Evolutionary conservation across 192 early-diverging fungal genomes (phyloP).

Genomic region (Rhizoclosmatium sp.): DNA sequence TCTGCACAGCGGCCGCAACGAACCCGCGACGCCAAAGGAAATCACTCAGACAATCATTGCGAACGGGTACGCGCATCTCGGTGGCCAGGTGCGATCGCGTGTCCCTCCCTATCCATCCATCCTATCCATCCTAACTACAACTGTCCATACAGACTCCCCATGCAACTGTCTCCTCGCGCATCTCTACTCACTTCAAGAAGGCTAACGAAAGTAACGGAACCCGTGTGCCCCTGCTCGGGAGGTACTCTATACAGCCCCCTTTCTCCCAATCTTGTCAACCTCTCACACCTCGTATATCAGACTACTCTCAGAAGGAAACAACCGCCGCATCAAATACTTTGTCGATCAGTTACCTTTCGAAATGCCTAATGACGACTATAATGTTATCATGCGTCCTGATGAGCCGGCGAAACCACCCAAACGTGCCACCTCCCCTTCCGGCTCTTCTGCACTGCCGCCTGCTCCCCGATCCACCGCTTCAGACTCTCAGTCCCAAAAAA

Average conservation of each 20-base stretch:
- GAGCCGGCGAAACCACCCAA: conserved; percentile 20
- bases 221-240: conserved; percentile 18
- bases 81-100: not conserved
- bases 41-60: conserved; percentile 27
- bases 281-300: not conserved
- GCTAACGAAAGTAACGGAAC: conserved; percentile 22
- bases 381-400: conserved; percentile 22
- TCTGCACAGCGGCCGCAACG: conserved; percentile 30
- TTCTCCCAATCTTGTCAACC: not conserved
- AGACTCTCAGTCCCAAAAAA: not conserved
- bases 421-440: not conserved
- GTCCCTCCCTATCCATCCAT: too few species aligned
- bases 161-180: conserved; percentile 40
- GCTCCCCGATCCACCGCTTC: not conserved
- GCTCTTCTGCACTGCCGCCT: not conserved
- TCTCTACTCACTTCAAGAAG: conserved; percentile 40
- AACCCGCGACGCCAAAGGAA: conserved; percentile 31
- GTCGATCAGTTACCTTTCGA: conserved; percentile 25
- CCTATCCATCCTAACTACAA: too few species aligned
- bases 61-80: conserved; percentile 38
- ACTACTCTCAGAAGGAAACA: conserved; percentile 20
- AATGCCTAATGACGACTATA: conserved; percentile 2
- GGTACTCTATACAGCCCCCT: conserved; percentile 3
- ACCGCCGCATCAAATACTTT: conserved; percentile 32
- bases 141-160: conserved; percentile 20